phyloP scores from a whole-genome alignment of 2,329 filamentous ascomycete genomes.

The Leptodontidium sp. region DNA sequence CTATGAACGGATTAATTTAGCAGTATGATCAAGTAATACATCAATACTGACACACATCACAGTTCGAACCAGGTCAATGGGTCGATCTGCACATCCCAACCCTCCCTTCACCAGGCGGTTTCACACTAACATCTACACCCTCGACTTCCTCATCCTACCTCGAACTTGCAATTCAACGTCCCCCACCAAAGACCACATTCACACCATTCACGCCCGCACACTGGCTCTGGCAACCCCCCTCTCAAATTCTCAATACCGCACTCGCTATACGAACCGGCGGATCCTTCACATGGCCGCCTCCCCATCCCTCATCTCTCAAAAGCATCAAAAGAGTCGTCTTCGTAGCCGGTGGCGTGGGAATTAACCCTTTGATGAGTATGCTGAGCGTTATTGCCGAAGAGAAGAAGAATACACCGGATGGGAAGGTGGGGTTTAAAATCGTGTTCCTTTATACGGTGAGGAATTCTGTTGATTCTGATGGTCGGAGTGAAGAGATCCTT shows the following conservation, averaged over 20 bases:
- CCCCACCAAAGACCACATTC: slow-evolving; percentile 58
- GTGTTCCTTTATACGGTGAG: slow-evolving; percentile 38
- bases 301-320: slow-evolving; percentile 30
- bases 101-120: slow-evolving; percentile 77
- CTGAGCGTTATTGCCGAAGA: slow-evolving; percentile 30
- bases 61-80: slow-evolving; percentile 89
- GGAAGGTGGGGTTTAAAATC: slow-evolving; percentile 28
- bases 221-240: slow-evolving; percentile 73
- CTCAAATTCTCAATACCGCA: slow-evolving; percentile 63
- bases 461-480: slow-evolving; percentile 42
- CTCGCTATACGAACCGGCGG: slow-evolving; percentile 79
- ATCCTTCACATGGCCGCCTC: slow-evolving; percentile 80
- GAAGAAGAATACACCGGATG: background rate
- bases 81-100: slow-evolving; percentile 81
- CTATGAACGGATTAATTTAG: background rate
- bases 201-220: slow-evolving; percentile 61
- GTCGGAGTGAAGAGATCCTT: slow-evolving; percentile 51
- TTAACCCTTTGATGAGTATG: slow-evolving; percentile 48
- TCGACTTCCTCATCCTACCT: slow-evolving; percentile 59
- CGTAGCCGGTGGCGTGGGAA: slow-evolving; percentile 54
- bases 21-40: background rate
- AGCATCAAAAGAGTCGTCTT: slow-evolving; percentile 70
- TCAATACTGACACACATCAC: slow-evolving; percentile 25
- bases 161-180: slow-evolving; percentile 81
- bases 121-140: slow-evolving; percentile 84